A percentile compares a stretch with the other conserved stretches of the same genome.
Evolutionary conservation across 352 stramenopile genomes (phyloP).

Genomic region (Phytophthora melonis): DNA sequence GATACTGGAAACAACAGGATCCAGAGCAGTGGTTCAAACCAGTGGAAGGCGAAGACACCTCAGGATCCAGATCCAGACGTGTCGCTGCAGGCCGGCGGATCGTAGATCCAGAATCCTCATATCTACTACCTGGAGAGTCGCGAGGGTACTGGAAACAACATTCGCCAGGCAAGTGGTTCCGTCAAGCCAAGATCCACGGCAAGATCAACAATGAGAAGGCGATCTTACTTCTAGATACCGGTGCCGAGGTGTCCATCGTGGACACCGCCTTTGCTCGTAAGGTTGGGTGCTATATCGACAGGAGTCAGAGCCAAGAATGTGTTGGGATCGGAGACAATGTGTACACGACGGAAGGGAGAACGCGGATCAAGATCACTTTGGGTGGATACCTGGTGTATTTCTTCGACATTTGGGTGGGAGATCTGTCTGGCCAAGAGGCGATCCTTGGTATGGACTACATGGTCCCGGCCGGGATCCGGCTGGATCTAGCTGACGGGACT

Average conservation of each 20-base stretch:
- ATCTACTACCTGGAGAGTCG: neutral
- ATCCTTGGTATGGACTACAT: constrained; percentile 11
- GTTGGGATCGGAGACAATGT: neutral
- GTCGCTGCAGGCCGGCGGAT: neutral
- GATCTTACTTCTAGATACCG: neutral
- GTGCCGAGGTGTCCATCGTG: neutral
- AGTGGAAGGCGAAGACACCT: neutral
- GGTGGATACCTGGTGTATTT: neutral
- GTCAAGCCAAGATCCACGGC: neutral
- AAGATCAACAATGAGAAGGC: neutral
- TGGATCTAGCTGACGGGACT: neutral
- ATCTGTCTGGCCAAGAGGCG: neutral
- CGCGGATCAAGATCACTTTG: neutral
- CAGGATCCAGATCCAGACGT: neutral
- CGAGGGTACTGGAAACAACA: constrained; percentile 1
- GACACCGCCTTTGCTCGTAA: neutral
- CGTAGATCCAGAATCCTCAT: neutral
- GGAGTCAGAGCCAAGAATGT: neutral
- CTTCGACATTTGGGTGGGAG: neutral
- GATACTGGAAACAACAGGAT: neutral
- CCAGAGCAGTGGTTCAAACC: neutral
- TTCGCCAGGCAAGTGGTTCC: neutral
- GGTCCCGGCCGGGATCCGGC: constrained; percentile 16
- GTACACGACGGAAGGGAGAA: neutral
- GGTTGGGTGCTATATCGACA: neutral